A percentile compares a stretch with the other conserved stretches of the same genome.
These are phyloP conservation scores for Ascochyta clinopodiicola DNA, from an alignment of 2,329 filamentous ascomycete genomes.

Conservation along the genomic window DNA sequence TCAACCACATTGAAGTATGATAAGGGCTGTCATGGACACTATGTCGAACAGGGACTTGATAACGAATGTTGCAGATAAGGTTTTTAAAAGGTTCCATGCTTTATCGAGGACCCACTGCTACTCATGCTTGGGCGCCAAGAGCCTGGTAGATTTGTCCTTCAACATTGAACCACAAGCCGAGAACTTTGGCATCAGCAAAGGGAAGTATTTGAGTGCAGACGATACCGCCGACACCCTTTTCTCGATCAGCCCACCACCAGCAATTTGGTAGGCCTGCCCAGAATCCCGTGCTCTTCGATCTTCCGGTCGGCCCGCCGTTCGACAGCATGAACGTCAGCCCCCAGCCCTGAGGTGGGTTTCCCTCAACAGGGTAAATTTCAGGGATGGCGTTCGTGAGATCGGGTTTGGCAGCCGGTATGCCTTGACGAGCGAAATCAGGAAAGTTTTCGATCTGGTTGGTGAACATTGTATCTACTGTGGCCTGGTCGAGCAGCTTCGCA, in stretches of 20 bases:
- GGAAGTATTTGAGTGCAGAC: slow-evolving; percentile 40
- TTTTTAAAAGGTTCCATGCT: neutral
- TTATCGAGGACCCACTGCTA: neutral
- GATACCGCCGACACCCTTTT: slow-evolving; percentile 60
- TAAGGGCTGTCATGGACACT: too few relatives aligned
- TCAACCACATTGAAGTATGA: neutral
- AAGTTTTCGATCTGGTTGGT: slow-evolving; percentile 64
- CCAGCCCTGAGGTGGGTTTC: slow-evolving; percentile 66
- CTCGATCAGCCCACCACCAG: slow-evolving; percentile 67
- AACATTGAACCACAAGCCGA: slow-evolving; percentile 30
- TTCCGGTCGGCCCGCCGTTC: slow-evolving; percentile 33
- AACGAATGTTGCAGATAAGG: too few relatives aligned
- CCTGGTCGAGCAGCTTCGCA: slow-evolving; percentile 59
- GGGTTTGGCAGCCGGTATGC: slow-evolving; percentile 57
- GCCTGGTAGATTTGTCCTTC: slow-evolving; percentile 35
- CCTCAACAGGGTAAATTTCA: slow-evolving; percentile 57
- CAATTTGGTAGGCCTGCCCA: slow-evolving; percentile 68
- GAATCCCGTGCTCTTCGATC: slow-evolving; percentile 52
- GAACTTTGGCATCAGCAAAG: slow-evolving; percentile 37
- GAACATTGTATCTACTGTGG: slow-evolving; percentile 70
- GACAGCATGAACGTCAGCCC: slow-evolving; percentile 65
- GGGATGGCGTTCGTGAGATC: slow-evolving; percentile 57
- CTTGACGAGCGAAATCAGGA: slow-evolving; percentile 58
- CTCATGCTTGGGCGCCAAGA: neutral
- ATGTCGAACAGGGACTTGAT: too few relatives aligned